Evolutionary conservation across 192 early-diverging fungal genomes (phyloP).

Genomic region (Pilaira anomala): DNA sequence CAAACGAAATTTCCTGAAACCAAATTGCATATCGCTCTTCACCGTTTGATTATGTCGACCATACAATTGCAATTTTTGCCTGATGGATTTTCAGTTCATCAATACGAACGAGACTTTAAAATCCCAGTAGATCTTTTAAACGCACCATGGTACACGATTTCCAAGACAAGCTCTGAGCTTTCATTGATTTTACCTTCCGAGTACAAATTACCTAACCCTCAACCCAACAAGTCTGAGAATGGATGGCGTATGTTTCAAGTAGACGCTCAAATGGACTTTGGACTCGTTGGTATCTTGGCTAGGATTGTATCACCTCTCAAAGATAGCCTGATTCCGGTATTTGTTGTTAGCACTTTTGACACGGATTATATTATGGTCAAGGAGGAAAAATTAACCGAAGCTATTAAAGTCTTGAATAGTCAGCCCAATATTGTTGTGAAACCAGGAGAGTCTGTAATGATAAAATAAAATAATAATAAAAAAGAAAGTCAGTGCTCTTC

Average conservation of each 20-base stretch:
- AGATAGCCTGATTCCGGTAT: constrained; percentile 56
- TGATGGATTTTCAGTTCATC: constrained; percentile 25
- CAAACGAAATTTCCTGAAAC: no score
- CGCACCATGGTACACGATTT: constrained; percentile 43
- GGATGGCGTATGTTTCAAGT: constrained; percentile 55
- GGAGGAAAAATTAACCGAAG: constrained; percentile 30
- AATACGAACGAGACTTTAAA: constrained; percentile 13
- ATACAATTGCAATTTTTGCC: constrained; percentile 19
- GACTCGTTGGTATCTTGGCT: constrained; percentile 62
- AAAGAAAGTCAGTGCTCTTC: not conserved
- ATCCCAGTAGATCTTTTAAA: constrained; percentile 12
- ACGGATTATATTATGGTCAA: constrained; percentile 75
- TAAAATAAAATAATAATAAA: constrained; percentile 4
- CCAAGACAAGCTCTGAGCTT: constrained; percentile 46
- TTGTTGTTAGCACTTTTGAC: constrained; percentile 68
- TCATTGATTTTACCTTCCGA: constrained; percentile 30
- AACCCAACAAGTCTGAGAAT: constrained; percentile 34
- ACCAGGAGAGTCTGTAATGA: constrained; percentile 3
- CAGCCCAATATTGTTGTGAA: not conserved
- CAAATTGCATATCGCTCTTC: no score
- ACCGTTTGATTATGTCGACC: not conserved
- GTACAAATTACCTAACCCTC: not conserved
- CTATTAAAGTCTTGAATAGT: constrained; percentile 15
- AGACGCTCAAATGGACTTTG: constrained; percentile 63
- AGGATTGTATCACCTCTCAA: constrained; percentile 49